These are phyloP conservation scores for Ophiostoma montium DNA, from an alignment of 2,329 filamentous ascomycete genomes.

Conservation along the genomic window DNA sequence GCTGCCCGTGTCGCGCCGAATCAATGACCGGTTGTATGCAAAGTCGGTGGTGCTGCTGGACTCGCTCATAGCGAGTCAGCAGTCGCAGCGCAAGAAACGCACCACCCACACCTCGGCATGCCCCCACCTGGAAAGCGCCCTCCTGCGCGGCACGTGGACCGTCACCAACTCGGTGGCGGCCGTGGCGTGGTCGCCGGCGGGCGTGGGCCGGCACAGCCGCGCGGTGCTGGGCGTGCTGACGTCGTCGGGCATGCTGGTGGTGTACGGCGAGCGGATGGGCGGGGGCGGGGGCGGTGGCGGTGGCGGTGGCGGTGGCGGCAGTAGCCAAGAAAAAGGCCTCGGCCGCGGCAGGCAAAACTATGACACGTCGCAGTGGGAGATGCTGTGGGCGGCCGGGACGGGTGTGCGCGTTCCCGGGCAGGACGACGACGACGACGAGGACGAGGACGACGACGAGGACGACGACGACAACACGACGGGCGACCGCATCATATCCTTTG, in stretches of 20 bases:
- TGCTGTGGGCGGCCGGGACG: constrained; percentile 42
- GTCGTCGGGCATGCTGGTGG: constrained; percentile 33
- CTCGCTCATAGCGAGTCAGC: constrained; percentile 21
- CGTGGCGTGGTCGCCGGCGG: constrained; percentile 43
- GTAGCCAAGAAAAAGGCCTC: too few species aligned
- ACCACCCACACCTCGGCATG: too few species aligned
- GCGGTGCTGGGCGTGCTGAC: constrained; percentile 37
- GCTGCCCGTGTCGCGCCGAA: constrained; percentile 25
- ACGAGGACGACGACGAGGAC: constrained; percentile 12
- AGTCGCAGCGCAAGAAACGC: constrained; percentile 6
- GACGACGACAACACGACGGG: too few species aligned
- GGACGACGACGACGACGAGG: constrained; percentile 15
- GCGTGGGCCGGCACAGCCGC: constrained; percentile 38
- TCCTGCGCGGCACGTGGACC: background rate
- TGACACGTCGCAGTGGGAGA: constrained; percentile 32
- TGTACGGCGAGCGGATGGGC: constrained; percentile 33
- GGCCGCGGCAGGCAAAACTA: constrained; percentile 7
- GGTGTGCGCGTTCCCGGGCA: constrained; percentile 32
- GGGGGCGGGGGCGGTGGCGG: constrained; percentile 2
- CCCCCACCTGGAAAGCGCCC: background rate
- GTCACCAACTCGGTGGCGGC: constrained; percentile 40
- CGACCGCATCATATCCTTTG: constrained; percentile 35
- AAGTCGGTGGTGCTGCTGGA: background rate
- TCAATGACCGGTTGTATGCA: constrained; percentile 30
- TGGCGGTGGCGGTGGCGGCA: background rate